Conservation (phyloP, 2,329 filamentous ascomycete species). For the Aureobasidium sp. region DNA sequence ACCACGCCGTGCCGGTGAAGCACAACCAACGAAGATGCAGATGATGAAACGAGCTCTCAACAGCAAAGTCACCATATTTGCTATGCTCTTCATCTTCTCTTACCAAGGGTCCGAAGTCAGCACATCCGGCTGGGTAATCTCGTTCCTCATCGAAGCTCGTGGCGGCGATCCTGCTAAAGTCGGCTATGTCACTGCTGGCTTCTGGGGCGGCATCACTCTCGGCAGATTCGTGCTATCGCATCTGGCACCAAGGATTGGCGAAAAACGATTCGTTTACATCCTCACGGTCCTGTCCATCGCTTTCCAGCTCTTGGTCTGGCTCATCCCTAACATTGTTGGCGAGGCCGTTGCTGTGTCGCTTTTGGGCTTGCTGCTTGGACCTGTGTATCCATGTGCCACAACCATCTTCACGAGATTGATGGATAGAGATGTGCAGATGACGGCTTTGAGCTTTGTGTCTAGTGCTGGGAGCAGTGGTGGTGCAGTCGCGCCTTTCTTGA, state of each 20-base stretch:
- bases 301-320: conserved; percentile 72
- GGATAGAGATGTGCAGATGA: conserved; percentile 50
- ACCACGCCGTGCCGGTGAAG: conserved; percentile 21
- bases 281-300: conserved; percentile 52
- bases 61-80: conserved; percentile 57
- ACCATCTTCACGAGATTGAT: conserved; percentile 55
- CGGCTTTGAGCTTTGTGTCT: conserved; percentile 57
- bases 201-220: conserved; percentile 45
- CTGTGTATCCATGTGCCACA: conserved; percentile 67
- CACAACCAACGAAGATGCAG: conserved; percentile 34
- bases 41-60: conserved; percentile 42
- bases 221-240: conserved; percentile 59
- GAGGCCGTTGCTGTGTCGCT: conserved; percentile 44
- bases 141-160: conserved; percentile 67
- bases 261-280: conserved; percentile 58
- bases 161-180: conserved; percentile 60
- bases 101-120: conserved; percentile 82
- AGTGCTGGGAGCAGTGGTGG: conserved; percentile 63
- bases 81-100: conserved; percentile 73
- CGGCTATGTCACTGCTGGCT: conserved; percentile 68
- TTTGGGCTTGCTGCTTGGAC: conserved; percentile 67
- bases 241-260: conserved; percentile 58
- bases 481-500: conserved; percentile 57
- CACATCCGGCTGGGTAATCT: conserved; percentile 80
- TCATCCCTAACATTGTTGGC: conserved; percentile 61